These are phyloP conservation scores for Heliamphora pulchella DNA, from an alignment of 179 eudicot species.

Conservation along the genomic window DNA sequence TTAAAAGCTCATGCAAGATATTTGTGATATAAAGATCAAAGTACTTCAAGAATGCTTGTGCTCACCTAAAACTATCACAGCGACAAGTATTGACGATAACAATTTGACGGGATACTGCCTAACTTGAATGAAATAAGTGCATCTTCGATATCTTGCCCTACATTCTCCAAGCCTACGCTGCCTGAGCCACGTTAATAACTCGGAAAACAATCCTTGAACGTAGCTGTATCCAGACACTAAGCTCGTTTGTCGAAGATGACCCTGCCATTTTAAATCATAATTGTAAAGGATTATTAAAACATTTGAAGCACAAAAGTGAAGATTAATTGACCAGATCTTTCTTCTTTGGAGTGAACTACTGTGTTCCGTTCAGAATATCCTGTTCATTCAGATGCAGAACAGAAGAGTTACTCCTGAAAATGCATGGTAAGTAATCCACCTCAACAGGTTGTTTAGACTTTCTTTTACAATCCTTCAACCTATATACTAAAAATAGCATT, in stretches of 20 bases:
- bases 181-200: constrained; percentile 6
- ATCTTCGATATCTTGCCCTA: constrained; percentile 18
- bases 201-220: constrained; percentile 16
- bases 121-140: constrained; percentile 14
- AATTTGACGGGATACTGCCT: constrained; percentile 15
- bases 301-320: not conserved
- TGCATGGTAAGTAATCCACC: no score
- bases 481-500: no score
- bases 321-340: not conserved
- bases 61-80: constrained; percentile 25
- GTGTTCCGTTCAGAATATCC: no score
- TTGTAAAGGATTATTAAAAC: no score
- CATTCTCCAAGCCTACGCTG: constrained; percentile 13
- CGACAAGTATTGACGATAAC: constrained; percentile 15
- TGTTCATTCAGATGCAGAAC: no score
- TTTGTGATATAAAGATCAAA: not conserved
- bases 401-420: no score
- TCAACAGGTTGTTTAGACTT: no score
- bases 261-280: constrained; percentile 18
- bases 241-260: constrained; percentile 16
- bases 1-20: not conserved
- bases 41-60: not conserved
- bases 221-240: constrained; percentile 18
- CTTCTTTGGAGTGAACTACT: no score
- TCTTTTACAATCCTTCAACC: no score